A percentile compares a stretch with the other conserved stretches of the same genome.
These are phyloP conservation scores for Epicoccum sorghinum DNA, from an alignment of 2,329 filamentous ascomycete genomes.

Conservation along the genomic window DNA sequence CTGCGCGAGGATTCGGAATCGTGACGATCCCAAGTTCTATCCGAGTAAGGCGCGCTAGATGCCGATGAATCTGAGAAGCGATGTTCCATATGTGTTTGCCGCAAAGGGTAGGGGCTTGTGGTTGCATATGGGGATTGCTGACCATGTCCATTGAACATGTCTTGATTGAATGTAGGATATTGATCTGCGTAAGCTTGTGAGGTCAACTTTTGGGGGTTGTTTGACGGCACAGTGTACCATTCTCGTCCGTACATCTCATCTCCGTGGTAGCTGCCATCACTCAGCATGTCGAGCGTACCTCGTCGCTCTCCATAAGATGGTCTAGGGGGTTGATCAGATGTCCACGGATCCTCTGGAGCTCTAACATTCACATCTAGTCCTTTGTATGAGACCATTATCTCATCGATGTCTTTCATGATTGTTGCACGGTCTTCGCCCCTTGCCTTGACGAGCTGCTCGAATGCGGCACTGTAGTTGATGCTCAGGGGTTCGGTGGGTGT, in stretches of 20 bases:
- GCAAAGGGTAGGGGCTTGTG: neutral
- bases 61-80: slow-evolving; percentile 34
- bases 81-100: neutral
- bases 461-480: slow-evolving; percentile 28
- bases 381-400: slow-evolving; percentile 42
- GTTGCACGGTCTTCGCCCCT: slow-evolving; percentile 27
- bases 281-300: slow-evolving; percentile 31
- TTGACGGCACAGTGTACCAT: neutral
- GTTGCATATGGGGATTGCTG: slow-evolving; percentile 8
- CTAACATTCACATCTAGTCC: slow-evolving; percentile 17
- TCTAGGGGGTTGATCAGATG: neutral
- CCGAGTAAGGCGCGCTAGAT: slow-evolving; percentile 36
- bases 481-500: slow-evolving; percentile 12
- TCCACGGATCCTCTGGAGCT: slow-evolving; percentile 6
- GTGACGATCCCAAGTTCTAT: slow-evolving; percentile 34
- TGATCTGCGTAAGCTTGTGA: neutral
- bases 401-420: slow-evolving; percentile 43
- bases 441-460: slow-evolving; percentile 29
- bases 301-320: slow-evolving; percentile 7
- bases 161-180: slow-evolving; percentile 26
- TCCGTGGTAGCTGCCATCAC: slow-evolving; percentile 6
- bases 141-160: slow-evolving; percentile 20
- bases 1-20: slow-evolving; percentile 35
- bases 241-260: neutral
- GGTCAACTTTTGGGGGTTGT: neutral